These are phyloP conservation scores for Pharnaceum exiguum DNA, from an alignment of 148 eudicot genomes.

Conservation along the genomic window DNA sequence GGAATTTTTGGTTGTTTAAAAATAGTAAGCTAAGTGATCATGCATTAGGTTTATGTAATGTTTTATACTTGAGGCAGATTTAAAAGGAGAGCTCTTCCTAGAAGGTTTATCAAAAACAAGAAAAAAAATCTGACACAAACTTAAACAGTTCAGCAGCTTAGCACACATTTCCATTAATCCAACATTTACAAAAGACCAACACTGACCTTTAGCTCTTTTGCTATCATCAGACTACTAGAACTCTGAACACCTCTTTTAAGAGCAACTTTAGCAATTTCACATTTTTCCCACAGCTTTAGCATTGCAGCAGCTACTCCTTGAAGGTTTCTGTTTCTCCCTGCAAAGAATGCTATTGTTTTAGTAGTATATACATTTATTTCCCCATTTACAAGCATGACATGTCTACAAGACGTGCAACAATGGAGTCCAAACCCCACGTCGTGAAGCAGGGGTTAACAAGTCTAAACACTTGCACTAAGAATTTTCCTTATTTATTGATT, in stretches of 20 bases:
- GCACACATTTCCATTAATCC: not conserved
- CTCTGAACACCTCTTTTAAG: slow-evolving; percentile 90
- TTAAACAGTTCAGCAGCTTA: not conserved
- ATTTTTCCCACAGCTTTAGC: slow-evolving; percentile 94
- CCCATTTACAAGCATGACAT: not conserved
- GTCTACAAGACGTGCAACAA: not conserved
- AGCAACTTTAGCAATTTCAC: slow-evolving; percentile 94
- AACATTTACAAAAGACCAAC: not conserved
- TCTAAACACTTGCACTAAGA: not conserved
- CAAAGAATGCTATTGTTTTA: slow-evolving; percentile 14
- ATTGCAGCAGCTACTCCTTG: slow-evolving; percentile 92
- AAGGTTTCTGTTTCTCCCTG: slow-evolving; percentile 88
- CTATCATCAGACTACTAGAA: slow-evolving; percentile 84
- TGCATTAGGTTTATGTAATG: too few species aligned
- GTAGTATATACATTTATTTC: too few species aligned
- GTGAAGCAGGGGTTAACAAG: not conserved
- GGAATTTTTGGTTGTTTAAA: too few species aligned
- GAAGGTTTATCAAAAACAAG: too few species aligned
- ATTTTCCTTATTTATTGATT: too few species aligned
- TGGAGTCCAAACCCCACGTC: not conserved
- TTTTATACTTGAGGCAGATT: too few species aligned
- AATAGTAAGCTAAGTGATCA: too few species aligned
- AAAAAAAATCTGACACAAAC: not conserved
- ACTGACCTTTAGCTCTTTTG: slow-evolving; percentile 90
- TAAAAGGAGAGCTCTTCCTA: too few species aligned